Percentiles rank a stretch among this genome's conserved stretches.
Conservation (phyloP, 768 basidiomycete species). For the Mycena haematopus region DNA sequence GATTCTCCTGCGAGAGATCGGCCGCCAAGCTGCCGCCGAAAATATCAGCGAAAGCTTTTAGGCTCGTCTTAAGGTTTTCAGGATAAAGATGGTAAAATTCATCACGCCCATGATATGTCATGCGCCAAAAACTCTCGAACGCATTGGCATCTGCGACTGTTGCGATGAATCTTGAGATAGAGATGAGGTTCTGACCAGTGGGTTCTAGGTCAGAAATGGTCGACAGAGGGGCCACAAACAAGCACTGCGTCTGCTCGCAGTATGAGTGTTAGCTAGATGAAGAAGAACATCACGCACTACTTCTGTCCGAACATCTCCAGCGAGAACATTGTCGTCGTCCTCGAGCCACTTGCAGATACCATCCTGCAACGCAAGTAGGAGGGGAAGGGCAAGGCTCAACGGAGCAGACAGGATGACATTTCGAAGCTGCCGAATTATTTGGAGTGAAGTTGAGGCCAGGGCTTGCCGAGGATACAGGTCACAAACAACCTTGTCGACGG, state of each 20-base stretch:
- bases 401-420: constrained; percentile 39
- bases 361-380: constrained; percentile 45
- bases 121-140: constrained; percentile 66
- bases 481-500: constrained; percentile 40
- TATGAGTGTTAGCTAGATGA: background rate
- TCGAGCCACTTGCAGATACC: constrained; percentile 59
- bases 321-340: constrained; percentile 49
- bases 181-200: constrained; percentile 46
- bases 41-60: constrained; percentile 53
- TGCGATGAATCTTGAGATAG: constrained; percentile 52
- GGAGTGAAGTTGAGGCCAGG: constrained; percentile 37
- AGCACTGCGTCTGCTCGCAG: constrained; percentile 36
- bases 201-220: constrained; percentile 46
- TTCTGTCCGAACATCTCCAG: constrained; percentile 51
- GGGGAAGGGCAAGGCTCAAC: constrained; percentile 36
- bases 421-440: constrained; percentile 45
- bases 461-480: constrained; percentile 42
- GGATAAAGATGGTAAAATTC: constrained; percentile 49
- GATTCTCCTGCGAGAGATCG: constrained; percentile 46
- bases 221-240: constrained; percentile 55
- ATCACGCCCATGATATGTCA: constrained; percentile 53
- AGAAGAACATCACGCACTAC: constrained; percentile 45
- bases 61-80: constrained; percentile 46
- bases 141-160: constrained; percentile 59
- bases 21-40: constrained; percentile 56